Conservation (phyloP, 768 basidiomycete genomes). For the Jaapia argillacea region DNA sequence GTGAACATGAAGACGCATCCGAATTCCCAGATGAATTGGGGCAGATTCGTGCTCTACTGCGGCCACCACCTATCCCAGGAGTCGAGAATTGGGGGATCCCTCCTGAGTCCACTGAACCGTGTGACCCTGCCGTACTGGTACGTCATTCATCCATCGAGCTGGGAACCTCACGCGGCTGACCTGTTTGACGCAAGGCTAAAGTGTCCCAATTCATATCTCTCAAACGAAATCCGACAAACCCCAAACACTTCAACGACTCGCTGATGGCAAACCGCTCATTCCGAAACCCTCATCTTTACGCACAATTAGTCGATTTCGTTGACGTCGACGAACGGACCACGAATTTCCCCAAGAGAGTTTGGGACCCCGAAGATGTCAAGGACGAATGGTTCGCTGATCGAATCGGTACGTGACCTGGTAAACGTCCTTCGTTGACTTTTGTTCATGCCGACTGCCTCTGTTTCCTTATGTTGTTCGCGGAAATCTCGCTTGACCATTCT, state of each 20-base stretch:
- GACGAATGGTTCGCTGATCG: conserved; percentile 69
- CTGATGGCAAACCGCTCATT: conserved; percentile 90
- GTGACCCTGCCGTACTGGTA: conserved; percentile 58
- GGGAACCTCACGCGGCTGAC: background rate
- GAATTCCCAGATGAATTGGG: conserved; percentile 29
- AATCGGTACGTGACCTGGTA: conserved; percentile 49
- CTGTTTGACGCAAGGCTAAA: conserved; percentile 49
- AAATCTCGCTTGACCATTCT: background rate
- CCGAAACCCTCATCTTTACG: conserved; percentile 93
- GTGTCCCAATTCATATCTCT: conserved; percentile 69
- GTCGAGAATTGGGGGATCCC: conserved; percentile 75
- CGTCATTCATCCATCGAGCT: conserved; percentile 7
- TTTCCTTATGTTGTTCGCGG: background rate
- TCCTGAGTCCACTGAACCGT: conserved; percentile 37
- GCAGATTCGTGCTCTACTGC: conserved; percentile 44
- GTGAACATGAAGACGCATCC: background rate
- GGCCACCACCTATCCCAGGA: conserved; percentile 55
- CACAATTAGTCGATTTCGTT: conserved; percentile 91
- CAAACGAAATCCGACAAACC: conserved; percentile 48
- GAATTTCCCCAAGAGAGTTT: conserved; percentile 65
- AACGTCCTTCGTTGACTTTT: background rate
- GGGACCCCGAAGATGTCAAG: conserved; percentile 57
- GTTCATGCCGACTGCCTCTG: background rate
- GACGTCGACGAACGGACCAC: conserved; percentile 83
- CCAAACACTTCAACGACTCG: conserved; percentile 92